These are phyloP conservation scores for Cinchona pubescens DNA, from an alignment of 257 asterid genomes.

Conservation along the genomic window DNA sequence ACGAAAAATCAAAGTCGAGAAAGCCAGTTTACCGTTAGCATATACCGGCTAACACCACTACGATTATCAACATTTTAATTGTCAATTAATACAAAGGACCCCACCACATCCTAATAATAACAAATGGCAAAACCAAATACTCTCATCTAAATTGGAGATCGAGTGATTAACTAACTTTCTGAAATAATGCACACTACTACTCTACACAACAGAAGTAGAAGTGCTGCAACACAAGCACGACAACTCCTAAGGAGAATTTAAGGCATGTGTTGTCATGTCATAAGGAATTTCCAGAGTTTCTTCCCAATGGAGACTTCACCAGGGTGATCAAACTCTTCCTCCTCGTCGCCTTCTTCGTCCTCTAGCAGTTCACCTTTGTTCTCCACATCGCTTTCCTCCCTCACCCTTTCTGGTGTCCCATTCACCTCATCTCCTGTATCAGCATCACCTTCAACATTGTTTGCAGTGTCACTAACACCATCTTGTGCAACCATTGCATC, in stretches of 20 bases:
- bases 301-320: slow-evolving; percentile 89
- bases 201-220: neutral
- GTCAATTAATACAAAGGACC: neutral
- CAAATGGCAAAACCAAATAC: neutral
- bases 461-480: slow-evolving; percentile 26
- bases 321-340: slow-evolving; percentile 64
- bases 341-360: slow-evolving; percentile 48
- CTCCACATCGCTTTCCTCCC: slow-evolving; percentile 33
- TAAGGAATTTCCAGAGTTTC: slow-evolving; percentile 91
- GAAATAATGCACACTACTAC: slow-evolving; percentile 23
- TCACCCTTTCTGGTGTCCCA: slow-evolving; percentile 41
- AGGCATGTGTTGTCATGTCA: slow-evolving; percentile 40
- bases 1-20: neutral
- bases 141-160: slow-evolving; percentile 15
- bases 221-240: neutral
- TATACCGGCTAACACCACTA: neutral
- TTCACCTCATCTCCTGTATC: slow-evolving; percentile 58
- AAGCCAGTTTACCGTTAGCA: slow-evolving; percentile 4
- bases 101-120: slow-evolving; percentile 10
- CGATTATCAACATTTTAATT: slow-evolving; percentile 10
- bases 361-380: slow-evolving; percentile 33
- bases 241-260: slow-evolving; percentile 1
- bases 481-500: slow-evolving; percentile 37
- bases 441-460: slow-evolving; percentile 31
- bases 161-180: slow-evolving; percentile 15